Evolutionary conservation across 1,139 yeast genomes (phyloP).

Genomic region (Pichia sp.): DNA sequence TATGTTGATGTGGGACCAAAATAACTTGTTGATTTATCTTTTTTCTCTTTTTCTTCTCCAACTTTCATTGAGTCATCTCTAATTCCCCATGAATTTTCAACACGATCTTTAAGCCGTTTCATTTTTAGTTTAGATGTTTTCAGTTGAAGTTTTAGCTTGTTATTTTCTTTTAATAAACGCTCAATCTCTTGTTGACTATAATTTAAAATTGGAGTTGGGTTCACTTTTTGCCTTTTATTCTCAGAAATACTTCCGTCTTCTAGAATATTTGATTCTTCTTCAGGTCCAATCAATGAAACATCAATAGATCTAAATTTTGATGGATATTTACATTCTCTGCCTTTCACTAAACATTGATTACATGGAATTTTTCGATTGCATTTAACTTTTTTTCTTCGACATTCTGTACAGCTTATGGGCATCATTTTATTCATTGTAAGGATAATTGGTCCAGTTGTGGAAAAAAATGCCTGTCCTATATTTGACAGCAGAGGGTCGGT

Average conservation of each 20-base stretch:
- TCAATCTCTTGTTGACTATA: no score
- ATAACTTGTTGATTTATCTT: slow-evolving; percentile 28
- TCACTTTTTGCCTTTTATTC: no score
- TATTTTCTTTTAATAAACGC: slow-evolving; percentile 25
- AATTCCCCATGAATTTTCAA: background rate
- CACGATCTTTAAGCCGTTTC: slow-evolving; percentile 15
- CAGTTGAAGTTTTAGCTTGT: slow-evolving; percentile 23
- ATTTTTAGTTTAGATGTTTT: slow-evolving; percentile 20
- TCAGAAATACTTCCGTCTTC: no score
- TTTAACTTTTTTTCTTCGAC: slow-evolving; percentile 29
- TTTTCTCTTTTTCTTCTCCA: background rate
- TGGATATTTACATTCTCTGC: slow-evolving; percentile 27
- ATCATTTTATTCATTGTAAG: slow-evolving; percentile 19
- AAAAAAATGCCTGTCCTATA: no score
- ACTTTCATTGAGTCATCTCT: no score
- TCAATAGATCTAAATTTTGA: slow-evolving; percentile 29
- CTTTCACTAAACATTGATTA: slow-evolving; percentile 26
- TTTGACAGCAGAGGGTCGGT: no score
- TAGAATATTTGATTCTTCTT: no score
- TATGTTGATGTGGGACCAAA: slow-evolving; percentile 47
- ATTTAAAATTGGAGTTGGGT: no score
- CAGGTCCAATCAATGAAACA: background rate
- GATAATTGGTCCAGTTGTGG: no score
- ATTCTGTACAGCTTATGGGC: slow-evolving; percentile 31
- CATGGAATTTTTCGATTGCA: slow-evolving; percentile 29